Evolutionary conservation across 2,329 filamentous ascomycete species (phyloP), one percentile per base, ranked within the genome.

Genomic region (Diaporthe eres): DNA sequence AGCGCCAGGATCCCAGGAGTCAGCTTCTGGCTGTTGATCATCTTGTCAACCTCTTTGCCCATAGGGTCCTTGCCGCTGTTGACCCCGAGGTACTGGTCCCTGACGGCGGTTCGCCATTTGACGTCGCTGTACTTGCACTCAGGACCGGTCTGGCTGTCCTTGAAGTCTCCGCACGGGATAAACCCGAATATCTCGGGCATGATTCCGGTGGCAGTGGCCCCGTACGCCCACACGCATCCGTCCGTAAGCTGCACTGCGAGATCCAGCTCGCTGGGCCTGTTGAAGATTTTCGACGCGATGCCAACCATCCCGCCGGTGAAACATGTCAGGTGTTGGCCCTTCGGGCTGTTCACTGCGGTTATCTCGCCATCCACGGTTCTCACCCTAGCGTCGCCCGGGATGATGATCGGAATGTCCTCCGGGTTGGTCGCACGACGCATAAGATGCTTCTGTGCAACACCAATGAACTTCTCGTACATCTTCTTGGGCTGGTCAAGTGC

Each of bases 301-400:
- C 86, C 92, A 5, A 93, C 89, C 92, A 93, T 93, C 37, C 91
- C 92, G 19, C 91, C 91, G 2, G 87, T 86, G 79, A 93, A 93
- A 81, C 91, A 93, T 15, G 88, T 88, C 2, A 92, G 84, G 81
- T 93, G 92, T 51, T 90, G 90, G 15, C 86, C 83, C 63, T 83
- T 83, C 2, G 83, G 80, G 1, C 83, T 82, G 31, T 78, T 82
- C 28, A 79, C 80, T 76, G 80, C 75, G n/a, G 70, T 65, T 28
- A 79, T 71, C 9, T 80, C 80, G 5, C 79, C 78, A 22, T 79
- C 77, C 2, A 79, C 73, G 53, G 78, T 77, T 19, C 71, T 79
- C 25, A 85, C 79, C 17, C 81, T 80, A 17, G 85, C 83, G 77
- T 88, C 86, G 15, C 88, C 89, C 3, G 90, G 86, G 73, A 91